Conservation (phyloP, 208 protist genomes). For the Ichthyophonus hoferi region DNA sequence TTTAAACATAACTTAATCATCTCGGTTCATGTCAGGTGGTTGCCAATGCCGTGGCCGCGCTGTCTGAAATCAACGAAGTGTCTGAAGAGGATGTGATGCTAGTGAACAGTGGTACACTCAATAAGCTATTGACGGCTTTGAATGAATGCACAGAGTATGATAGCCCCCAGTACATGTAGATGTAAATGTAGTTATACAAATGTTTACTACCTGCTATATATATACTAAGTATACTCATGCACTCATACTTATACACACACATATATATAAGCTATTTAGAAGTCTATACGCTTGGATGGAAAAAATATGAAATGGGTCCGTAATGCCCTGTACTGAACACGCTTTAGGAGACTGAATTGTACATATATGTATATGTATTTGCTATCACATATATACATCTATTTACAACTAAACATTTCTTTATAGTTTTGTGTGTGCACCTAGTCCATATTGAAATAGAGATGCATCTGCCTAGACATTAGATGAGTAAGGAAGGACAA, state of each 20-base stretch:
- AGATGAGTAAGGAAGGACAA: too few species aligned
- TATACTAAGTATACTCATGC: not conserved
- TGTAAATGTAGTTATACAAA: conserved; percentile 14
- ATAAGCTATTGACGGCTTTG: conserved; percentile 86
- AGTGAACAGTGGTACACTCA: conserved; percentile 73
- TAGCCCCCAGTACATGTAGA: conserved; percentile 1
- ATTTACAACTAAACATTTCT: too few species aligned
- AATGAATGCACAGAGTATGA: conserved; percentile 86
- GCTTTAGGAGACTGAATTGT: too few species aligned
- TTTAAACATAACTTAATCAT: too few species aligned
- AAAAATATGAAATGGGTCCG: too few species aligned
- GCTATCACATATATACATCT: too few species aligned
- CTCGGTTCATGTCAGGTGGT: conserved; percentile 73
- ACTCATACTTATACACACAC: not conserved
- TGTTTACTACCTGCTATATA: not conserved
- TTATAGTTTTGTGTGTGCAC: too few species aligned
- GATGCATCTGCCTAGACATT: too few species aligned
- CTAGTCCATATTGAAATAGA: too few species aligned
- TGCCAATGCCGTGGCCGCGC: conserved; percentile 84
- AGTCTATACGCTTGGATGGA: too few species aligned
- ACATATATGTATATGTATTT: too few species aligned
- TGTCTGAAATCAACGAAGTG: conserved; percentile 83
- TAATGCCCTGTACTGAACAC: too few species aligned
- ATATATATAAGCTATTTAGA: conserved; percentile 7
- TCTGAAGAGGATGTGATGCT: conserved; percentile 39